Conservation (phyloP, 257 asterid genomes). For the Ballota nigra region DNA sequence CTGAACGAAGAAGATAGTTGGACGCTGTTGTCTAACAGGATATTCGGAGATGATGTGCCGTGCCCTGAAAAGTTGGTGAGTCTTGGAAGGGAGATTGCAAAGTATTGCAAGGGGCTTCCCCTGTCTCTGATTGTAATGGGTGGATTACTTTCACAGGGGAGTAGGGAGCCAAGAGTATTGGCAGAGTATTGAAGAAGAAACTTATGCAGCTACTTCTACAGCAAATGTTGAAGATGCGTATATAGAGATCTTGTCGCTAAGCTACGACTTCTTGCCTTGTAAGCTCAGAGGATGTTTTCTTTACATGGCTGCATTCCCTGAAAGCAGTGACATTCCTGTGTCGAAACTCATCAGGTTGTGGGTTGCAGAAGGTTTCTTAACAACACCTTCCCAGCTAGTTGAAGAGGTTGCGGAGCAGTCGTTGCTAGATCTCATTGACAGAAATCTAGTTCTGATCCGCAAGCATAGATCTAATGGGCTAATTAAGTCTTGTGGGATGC, state of each 20-base stretch:
- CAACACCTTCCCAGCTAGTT: not conserved
- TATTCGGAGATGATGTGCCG: not conserved
- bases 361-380: conserved; percentile 42
- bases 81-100: conserved; percentile 19
- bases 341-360: conserved; percentile 28
- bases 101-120: conserved; percentile 31
- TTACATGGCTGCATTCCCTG: conserved; percentile 36
- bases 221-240: not conserved
- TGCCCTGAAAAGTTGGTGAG: conserved; percentile 12
- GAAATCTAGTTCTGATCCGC: conserved; percentile 23
- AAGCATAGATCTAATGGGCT: conserved; percentile 7
- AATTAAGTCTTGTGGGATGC: conserved; percentile 22
- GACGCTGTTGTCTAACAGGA: conserved; percentile 5
- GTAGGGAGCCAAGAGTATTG: conserved; percentile 1
- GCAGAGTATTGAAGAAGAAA: conserved; percentile 23
- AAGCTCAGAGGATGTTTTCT: conserved; percentile 33
- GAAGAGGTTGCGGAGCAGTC: conserved; percentile 21
- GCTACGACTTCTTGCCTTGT: conserved; percentile 36
- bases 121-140: conserved; percentile 32
- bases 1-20: conserved; percentile 16
- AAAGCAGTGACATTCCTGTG: conserved; percentile 28
- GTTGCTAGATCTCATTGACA: conserved; percentile 21
- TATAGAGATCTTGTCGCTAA: conserved; percentile 27
- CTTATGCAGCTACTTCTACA: not conserved
- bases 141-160: conserved; percentile 27